Evolutionary conservation across 441 rosid species (phyloP).

Genomic region (Macaranga tanarius): DNA sequence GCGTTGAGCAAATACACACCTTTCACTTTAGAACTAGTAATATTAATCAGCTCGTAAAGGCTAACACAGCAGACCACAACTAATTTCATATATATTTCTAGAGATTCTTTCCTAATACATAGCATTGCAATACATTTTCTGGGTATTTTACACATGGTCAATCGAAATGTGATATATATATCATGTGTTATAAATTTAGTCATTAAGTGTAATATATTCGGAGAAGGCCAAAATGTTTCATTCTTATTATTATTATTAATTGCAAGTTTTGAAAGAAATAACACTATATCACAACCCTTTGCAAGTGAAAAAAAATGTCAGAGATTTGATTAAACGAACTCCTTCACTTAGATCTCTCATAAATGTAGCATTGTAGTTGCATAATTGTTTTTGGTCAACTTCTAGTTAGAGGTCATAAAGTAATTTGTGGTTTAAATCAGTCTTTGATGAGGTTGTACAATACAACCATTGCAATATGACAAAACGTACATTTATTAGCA

Average conservation of each 20-base stretch:
- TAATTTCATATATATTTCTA: background rate
- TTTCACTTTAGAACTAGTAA: background rate
- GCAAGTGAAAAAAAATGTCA: too few relatives aligned
- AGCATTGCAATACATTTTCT: too few relatives aligned
- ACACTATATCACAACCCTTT: too few relatives aligned
- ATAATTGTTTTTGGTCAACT: background rate
- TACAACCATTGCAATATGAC: background rate
- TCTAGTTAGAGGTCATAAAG: background rate
- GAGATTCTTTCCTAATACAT: background rate
- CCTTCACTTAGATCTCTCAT: background rate
- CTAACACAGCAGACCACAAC: background rate
- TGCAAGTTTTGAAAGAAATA: too few relatives aligned
- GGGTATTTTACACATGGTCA: too few relatives aligned
- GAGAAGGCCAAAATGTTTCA: too few relatives aligned
- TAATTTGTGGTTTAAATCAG: slow-evolving; percentile 4
- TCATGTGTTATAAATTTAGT: too few relatives aligned
- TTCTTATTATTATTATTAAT: too few relatives aligned
- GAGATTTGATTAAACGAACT: too few relatives aligned
- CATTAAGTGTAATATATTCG: too few relatives aligned
- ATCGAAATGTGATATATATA: too few relatives aligned
- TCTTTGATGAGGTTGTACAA: background rate
- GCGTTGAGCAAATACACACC: background rate
- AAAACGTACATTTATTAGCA: slow-evolving; percentile 15
- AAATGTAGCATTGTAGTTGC: background rate
- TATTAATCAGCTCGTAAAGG: too few relatives aligned